Conservation (phyloP, 768 basidiomycete species). For the Jaapia argillacea region DNA sequence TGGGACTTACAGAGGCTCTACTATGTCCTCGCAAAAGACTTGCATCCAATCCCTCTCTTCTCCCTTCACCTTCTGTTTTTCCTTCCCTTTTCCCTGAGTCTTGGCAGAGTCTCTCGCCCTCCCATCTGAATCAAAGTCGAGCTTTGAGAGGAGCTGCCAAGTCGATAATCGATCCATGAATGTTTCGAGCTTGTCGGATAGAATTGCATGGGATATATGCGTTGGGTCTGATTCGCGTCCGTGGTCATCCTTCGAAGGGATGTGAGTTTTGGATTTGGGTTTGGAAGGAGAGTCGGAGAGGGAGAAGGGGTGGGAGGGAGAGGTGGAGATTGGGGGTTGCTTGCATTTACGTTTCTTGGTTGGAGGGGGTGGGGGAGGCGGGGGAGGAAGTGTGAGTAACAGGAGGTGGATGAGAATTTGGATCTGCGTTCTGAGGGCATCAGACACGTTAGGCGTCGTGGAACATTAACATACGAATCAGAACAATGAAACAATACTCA, state of each 20-base stretch:
- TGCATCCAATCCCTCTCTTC: slow-evolving; percentile 59
- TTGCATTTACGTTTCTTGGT: slow-evolving; percentile 16
- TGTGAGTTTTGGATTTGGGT: background rate
- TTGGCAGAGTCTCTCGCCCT: too few relatives aligned
- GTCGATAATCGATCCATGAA: slow-evolving; percentile 75
- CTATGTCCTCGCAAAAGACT: slow-evolving; percentile 52
- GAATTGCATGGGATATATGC: background rate
- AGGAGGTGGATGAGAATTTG: slow-evolving; percentile 66
- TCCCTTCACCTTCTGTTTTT: slow-evolving; percentile 17
- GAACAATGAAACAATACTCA: too few relatives aligned
- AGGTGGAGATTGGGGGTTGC: background rate
- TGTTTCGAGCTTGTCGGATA: slow-evolving; percentile 51
- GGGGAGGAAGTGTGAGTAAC: slow-evolving; percentile 51
- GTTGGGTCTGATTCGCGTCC: background rate
- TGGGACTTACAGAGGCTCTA: slow-evolving; percentile 48
- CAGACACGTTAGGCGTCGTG: background rate
- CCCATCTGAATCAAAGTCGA: slow-evolving; percentile 25
- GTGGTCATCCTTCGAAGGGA: too few relatives aligned
- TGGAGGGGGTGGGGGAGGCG: slow-evolving; percentile 8
- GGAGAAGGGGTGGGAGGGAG: background rate
- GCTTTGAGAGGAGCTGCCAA: slow-evolving; percentile 51
- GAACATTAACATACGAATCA: slow-evolving; percentile 1
- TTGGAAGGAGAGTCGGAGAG: background rate
- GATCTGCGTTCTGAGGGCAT: slow-evolving; percentile 48
- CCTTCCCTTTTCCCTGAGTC: slow-evolving; percentile 11